These are phyloP conservation scores for Ceratocystis huliohia DNA, from an alignment of 2,329 filamentous ascomycete genomes.

Conservation along the genomic window DNA sequence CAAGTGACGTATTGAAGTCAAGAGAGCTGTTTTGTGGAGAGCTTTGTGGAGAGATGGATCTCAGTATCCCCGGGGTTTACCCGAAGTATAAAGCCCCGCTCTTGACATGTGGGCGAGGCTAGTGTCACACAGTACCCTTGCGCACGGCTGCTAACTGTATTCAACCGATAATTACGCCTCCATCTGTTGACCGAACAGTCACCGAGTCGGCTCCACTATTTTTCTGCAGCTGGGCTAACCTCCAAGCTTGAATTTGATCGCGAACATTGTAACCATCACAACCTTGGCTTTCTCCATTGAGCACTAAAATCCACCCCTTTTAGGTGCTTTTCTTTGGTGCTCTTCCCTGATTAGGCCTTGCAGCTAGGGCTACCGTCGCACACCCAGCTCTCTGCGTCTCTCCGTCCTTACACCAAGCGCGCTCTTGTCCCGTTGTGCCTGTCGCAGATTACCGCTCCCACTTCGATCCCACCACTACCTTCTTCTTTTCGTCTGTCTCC, in stretches of 20 bases:
- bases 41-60: neutral
- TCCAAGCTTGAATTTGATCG: neutral
- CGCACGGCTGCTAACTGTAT: neutral
- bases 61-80: neutral
- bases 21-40: neutral
- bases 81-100: neutral
- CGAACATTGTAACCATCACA: neutral
- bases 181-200: neutral
- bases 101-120: neutral
- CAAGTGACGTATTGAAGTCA: neutral
- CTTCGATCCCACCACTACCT: neutral
- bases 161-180: neutral
- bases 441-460: neutral
- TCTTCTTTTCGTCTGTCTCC: neutral
- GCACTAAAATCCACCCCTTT: too few species aligned
- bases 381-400: too few species aligned
- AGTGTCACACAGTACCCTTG: neutral
- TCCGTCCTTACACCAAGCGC: too few species aligned
- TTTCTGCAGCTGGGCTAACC: slow-evolving; percentile 2
- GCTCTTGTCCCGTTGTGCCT: too few species aligned
- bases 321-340: too few species aligned
- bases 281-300: neutral
- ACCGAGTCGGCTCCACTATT: neutral
- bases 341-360: too few species aligned
- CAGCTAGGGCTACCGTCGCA: too few species aligned